Evolutionary conservation across 169 alveolate species (phyloP).

Genomic region (Miamiensis avidus): DNA sequence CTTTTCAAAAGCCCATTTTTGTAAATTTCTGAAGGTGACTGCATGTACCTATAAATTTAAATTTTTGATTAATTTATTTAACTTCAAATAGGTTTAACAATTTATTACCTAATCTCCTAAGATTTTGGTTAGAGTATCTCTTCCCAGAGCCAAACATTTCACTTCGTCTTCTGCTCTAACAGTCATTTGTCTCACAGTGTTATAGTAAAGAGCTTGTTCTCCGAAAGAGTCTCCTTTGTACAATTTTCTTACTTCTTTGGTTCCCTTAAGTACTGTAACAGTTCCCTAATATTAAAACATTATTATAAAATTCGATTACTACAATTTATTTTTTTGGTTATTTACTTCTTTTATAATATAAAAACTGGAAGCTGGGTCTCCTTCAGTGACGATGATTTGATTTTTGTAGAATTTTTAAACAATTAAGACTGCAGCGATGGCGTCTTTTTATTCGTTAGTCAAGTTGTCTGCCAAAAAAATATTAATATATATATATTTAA

Average conservation of each 20-base stretch:
- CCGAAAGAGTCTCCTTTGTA: slow-evolving; percentile 58
- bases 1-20: slow-evolving; percentile 51
- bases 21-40: slow-evolving; percentile 43
- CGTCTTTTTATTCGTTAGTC: slow-evolving; percentile 52
- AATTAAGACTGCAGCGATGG: slow-evolving; percentile 42
- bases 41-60: slow-evolving; percentile 26
- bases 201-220: slow-evolving; percentile 84
- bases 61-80: no score
- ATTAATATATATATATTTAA: neutral
- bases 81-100: neutral
- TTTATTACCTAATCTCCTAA: slow-evolving; percentile 37
- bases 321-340: no score
- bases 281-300: slow-evolving; percentile 36
- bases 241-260: slow-evolving; percentile 48
- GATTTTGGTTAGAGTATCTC: slow-evolving; percentile 47
- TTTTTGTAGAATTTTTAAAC: slow-evolving; percentile 36
- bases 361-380: slow-evolving; percentile 58
- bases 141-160: slow-evolving; percentile 45
- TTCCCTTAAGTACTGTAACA: slow-evolving; percentile 47
- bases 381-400: slow-evolving; percentile 54
- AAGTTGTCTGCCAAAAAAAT: slow-evolving; percentile 9
- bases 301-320: neutral
- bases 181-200: slow-evolving; percentile 83
- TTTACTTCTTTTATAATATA: slow-evolving; percentile 54
- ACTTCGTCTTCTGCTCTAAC: slow-evolving; percentile 75